Evolutionary conservation across 805 yeast species (phyloP), one percentile per base, ranked within the genome.

Genomic region (Zygosaccharomyces rouxii): DNA sequence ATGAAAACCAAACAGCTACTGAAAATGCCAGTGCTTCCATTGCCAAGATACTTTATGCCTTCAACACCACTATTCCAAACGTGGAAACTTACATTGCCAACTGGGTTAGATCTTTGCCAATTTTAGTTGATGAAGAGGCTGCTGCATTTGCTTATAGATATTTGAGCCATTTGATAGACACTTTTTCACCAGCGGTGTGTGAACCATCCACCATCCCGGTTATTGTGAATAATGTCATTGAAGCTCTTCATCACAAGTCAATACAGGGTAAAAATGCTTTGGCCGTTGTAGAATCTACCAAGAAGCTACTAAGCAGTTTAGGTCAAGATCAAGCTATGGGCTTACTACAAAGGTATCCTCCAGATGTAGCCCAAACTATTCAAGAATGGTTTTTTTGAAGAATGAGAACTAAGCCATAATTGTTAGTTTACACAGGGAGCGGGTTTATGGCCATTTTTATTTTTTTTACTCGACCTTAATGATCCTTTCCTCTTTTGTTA

Each of bases 71-170:
- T 43, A 72, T 87, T 43, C 83, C 89, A 26, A 79, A 82, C 61
- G 69, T 81, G 49, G 80, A 84, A 53, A 73, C 77, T 22, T 78
- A 86, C 22, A 71, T 87, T 42, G 77, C 74, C 26, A 84, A 78
- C 51, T 94, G 98, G 98, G 71, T 94, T 46, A 76, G 77, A 52
- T 76, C 88, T 9, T 77, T 94, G 55, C 99, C 98, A 19, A 78
- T 92, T 37, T 68, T 82, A 19, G 85, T 81, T 57, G 97, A 94
- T 65, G 85, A 81, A 37, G 94, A 86, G 56, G 95, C 95, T 4
- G 97, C 97, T 3, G 81, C 89, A 13, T 88, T 77, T 66, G 81
- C 88, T 16, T 94, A 89, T 70, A 74, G 77, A 57, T 90, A 88
- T 63, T 72, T 90, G 55, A 71, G 82, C 7, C 85, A 84, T 52